These are phyloP conservation scores for Lasiodiplodia hormozganensis DNA, from an alignment of 2,329 filamentous ascomycete genomes.

Conservation along the genomic window DNA sequence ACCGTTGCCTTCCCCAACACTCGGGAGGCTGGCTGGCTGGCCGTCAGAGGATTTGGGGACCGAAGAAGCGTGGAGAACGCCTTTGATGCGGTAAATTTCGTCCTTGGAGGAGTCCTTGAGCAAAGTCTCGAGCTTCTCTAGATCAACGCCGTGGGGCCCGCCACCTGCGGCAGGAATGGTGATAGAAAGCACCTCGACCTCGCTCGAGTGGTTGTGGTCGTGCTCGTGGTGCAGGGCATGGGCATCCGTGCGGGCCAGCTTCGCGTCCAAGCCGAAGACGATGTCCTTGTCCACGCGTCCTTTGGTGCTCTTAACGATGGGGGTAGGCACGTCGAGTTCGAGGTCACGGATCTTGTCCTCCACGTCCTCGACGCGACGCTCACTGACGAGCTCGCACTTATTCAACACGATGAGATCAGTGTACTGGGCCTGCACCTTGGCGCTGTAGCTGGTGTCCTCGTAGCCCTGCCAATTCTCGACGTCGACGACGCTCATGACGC, in stretches of 20 bases:
- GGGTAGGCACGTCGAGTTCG: conserved; percentile 74
- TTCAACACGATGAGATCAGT: conserved; percentile 92
- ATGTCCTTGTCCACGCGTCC: conserved; percentile 80
- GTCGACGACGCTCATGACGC: conserved; percentile 88
- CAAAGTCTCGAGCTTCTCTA: conserved; percentile 67
- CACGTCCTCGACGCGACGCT: conserved; percentile 77
- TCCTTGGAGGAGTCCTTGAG: conserved; percentile 83
- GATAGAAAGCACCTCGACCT: conserved; percentile 92
- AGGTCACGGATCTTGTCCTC: conserved; percentile 81
- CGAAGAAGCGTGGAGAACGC: conserved; percentile 58
- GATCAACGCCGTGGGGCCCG: conserved; percentile 60
- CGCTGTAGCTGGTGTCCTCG: conserved; percentile 88
- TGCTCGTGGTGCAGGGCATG: conserved; percentile 49
- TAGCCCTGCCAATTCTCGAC: conserved; percentile 96
- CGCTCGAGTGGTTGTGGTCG: conserved; percentile 69
- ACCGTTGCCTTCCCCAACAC: conserved; percentile 49
- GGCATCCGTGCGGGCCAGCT: conserved; percentile 64
- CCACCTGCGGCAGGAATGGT: conserved; percentile 61
- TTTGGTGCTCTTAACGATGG: conserved; percentile 83
- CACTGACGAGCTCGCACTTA: conserved; percentile 83
- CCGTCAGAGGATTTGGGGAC: conserved; percentile 58
- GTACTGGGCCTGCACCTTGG: conserved; percentile 84
- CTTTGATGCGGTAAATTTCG: conserved; percentile 95
- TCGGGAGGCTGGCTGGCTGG: conserved; percentile 38
- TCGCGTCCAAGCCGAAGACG: conserved; percentile 86